Evolutionary conservation across 148 eudicot species (phyloP).

Genomic region (Fagopyrum esculentum): DNA sequence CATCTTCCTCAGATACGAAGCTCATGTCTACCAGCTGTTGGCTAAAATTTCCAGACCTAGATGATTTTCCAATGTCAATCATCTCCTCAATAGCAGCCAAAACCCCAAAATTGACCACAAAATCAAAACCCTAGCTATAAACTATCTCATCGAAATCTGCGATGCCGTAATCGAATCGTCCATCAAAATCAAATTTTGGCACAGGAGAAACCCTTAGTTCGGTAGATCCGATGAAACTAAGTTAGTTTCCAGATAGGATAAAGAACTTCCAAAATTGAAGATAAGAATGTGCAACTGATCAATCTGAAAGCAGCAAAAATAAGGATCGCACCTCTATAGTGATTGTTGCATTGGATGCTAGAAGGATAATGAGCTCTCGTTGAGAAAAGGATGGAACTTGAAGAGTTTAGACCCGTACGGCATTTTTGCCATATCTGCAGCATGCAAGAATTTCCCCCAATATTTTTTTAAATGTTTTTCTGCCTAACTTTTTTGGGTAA

Average conservation of each 20-base stretch:
- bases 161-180: background rate
- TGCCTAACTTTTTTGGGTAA: background rate
- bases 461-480: background rate
- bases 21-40: conserved; percentile 22
- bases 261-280: background rate
- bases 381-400: background rate
- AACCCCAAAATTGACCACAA: background rate
- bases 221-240: background rate
- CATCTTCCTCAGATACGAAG: conserved; percentile 30
- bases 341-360: conserved; percentile 19
- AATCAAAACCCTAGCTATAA: background rate
- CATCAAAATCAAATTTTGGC: background rate
- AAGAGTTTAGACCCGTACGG: conserved; percentile 3
- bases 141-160: background rate
- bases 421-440: background rate
- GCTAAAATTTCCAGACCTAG: conserved; percentile 26
- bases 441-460: background rate
- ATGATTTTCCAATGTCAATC: conserved; percentile 54
- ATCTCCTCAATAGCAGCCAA: conserved; percentile 15
- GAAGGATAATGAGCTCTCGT: background rate
- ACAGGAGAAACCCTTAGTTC: background rate
- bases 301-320: conserved; percentile 1
- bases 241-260: background rate
- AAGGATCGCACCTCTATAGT: background rate
- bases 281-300: background rate